Base-by-base conservation (phyloP, 352 stramenopile genomes). In the Globisporangium paddicum region DNA sequence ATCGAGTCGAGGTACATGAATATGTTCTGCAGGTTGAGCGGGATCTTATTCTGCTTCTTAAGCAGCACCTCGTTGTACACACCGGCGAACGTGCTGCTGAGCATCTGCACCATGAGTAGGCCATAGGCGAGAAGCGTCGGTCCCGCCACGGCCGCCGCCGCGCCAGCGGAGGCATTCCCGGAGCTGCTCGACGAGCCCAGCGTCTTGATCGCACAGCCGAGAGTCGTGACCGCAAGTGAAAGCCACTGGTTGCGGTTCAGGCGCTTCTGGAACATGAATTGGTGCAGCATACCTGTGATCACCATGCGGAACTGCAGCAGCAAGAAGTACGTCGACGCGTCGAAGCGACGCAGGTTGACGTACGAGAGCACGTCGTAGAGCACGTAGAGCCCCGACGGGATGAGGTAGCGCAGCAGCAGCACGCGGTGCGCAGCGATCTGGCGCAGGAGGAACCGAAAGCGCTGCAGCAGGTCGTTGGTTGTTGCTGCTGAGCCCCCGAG, bases 1-100 rank as follows among this genome's bases (percentile, higher is more conserved):
- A 91, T 88, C 48, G 83, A 93, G 72, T 93, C 78, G 40, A 85
- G 54, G 67, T 93, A 93, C 83, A 93, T 93, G 63, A 90, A 89
- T 50, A 90, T 77, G 54, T 93, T 93, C 63, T 93, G 83, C 48
- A 93, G 60, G 58, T 93, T 90, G 45, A 89, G 60, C 14, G 81
- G 62, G 55, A 90, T 89, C 58, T 74, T 69, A 37, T 70, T 52
- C 58, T 90, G 77, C 34, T 86, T 88, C 69, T 93, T 93, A 28
- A 93, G 74, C 41, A 93, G 61, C 59, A 86, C 71, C 72, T 93
- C 83, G 63, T 90, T 93, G 79, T 93, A 93, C 11, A 93, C 83
- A 6, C 81, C 81, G 1, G 81, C 83, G 64, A 93, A 93, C 11
- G 83, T 91, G 44, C 77, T 88, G 60, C 79, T 89, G 55, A 93